phyloP scores from a whole-genome alignment of 345 rosid species.

The Cardamine resedifolia region DNA sequence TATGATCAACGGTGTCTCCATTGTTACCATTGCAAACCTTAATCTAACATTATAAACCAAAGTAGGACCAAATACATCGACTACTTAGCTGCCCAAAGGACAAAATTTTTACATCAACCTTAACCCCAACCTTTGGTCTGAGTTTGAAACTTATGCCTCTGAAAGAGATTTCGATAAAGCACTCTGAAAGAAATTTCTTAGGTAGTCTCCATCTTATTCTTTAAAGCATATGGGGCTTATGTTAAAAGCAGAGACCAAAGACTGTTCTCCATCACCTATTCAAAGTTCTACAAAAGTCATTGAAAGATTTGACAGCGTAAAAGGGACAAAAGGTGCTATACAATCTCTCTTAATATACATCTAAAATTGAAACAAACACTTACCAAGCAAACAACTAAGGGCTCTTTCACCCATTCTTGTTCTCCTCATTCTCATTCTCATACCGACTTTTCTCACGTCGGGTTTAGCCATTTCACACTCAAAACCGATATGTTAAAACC shows the following conservation, averaged over 20 bases:
- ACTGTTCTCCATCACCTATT: conserved; percentile 2
- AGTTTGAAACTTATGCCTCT: not conserved
- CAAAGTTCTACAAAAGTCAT: not conserved
- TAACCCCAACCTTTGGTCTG: conserved; percentile 18
- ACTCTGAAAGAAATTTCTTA: not conserved
- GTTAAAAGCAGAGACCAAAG: conserved; percentile 15
- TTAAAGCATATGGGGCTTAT: not conserved
- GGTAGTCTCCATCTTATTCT: not conserved
- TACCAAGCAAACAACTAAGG: too few species aligned
- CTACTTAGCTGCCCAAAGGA: not conserved
- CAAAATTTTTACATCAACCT: not conserved
- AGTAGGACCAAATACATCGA: not conserved
- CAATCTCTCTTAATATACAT: too few species aligned
- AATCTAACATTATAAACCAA: not conserved
- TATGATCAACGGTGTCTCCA: not conserved
- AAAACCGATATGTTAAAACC: too few species aligned
- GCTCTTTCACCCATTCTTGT: too few species aligned
- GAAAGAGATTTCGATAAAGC: not conserved
- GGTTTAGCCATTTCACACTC: too few species aligned
- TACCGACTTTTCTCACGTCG: too few species aligned
- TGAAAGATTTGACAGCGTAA: conserved; percentile 5
- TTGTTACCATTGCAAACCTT: not conserved
- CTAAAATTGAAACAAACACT: too few species aligned
- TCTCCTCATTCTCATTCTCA: too few species aligned
- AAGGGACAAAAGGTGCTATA: too few species aligned